phyloP scores from a whole-genome alignment of 2,329 filamentous ascomycete species.

The Hypoxylon sp. region DNA sequence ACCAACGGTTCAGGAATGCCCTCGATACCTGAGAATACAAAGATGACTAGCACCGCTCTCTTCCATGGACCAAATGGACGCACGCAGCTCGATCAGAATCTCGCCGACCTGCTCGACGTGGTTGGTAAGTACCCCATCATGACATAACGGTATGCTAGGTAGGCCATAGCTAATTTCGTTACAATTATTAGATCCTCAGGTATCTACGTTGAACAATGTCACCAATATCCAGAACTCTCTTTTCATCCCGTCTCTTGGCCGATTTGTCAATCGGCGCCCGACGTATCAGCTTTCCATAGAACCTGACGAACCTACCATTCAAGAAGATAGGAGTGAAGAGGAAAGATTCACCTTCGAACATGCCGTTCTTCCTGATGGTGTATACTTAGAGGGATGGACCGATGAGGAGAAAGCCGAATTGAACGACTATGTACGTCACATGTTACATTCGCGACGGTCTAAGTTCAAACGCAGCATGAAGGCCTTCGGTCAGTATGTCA shows the following conservation, averaged over 20 bases:
- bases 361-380: constrained; percentile 83
- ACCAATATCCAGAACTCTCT: constrained; percentile 93
- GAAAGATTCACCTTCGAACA: constrained; percentile 70
- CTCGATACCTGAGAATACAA: constrained; percentile 42
- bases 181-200: constrained; percentile 77
- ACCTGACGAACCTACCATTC: constrained; percentile 35
- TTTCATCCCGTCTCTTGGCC: constrained; percentile 86
- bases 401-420: constrained; percentile 81
- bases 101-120: constrained; percentile 78
- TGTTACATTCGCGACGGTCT: constrained; percentile 85
- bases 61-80: constrained; percentile 48
- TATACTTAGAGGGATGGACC: constrained; percentile 80
- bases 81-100: constrained; percentile 70
- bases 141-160: not conserved
- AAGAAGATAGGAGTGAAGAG: constrained; percentile 41
- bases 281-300: constrained; percentile 79
- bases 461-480: constrained; percentile 84
- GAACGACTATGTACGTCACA: constrained; percentile 89
- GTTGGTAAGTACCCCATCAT: constrained; percentile 67
- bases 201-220: constrained; percentile 84
- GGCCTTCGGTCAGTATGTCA: constrained; percentile 85
- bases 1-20: constrained; percentile 36
- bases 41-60: constrained; percentile 47
- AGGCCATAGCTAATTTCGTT: not conserved
- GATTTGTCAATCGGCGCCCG: constrained; percentile 80